Conservation (phyloP, 1,139 yeast species). For the Lodderomyces orthopsilosis region DNA sequence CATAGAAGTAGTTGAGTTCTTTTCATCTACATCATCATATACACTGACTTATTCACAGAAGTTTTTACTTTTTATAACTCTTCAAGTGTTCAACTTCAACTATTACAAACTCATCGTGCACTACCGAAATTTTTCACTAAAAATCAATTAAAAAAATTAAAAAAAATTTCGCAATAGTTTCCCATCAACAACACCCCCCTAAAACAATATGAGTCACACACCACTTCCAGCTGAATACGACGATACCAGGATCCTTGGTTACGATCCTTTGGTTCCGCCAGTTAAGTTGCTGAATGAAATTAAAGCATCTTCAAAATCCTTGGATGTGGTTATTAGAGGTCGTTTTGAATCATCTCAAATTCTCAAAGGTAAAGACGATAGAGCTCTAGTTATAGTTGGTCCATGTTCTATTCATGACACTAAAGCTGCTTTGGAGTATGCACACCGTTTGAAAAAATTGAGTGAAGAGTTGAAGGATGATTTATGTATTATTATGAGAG, state of each 20-base stretch:
- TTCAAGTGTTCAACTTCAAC: no score
- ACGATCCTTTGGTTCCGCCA: slow-evolving; percentile 94
- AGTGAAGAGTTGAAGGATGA: slow-evolving; percentile 69
- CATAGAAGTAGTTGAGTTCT: no score
- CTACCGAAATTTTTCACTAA: neutral
- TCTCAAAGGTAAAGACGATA: slow-evolving; percentile 73
- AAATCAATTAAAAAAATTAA: neutral
- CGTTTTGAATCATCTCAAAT: slow-evolving; percentile 73
- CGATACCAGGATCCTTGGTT: slow-evolving; percentile 87
- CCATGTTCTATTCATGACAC: slow-evolving; percentile 98
- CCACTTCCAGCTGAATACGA: slow-evolving; percentile 75
- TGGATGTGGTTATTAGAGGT: slow-evolving; percentile 65
- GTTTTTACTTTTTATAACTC: no score
- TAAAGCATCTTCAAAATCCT: slow-evolving; percentile 63
- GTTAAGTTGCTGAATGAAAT: slow-evolving; percentile 88
- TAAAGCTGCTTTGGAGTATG: slow-evolving; percentile 86
- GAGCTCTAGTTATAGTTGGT: slow-evolving; percentile 81
- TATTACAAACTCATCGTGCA: no score
- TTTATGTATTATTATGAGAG: slow-evolving; percentile 89
- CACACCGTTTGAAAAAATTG: slow-evolving; percentile 57
- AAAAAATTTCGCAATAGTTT: slow-evolving; percentile 2
- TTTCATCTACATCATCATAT: no score
- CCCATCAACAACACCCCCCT: neutral
- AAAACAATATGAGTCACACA: slow-evolving; percentile 36
- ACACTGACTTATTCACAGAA: no score